Conservation (phyloP, 1,139 yeast genomes). For the Protomyces inouyei region DNA sequence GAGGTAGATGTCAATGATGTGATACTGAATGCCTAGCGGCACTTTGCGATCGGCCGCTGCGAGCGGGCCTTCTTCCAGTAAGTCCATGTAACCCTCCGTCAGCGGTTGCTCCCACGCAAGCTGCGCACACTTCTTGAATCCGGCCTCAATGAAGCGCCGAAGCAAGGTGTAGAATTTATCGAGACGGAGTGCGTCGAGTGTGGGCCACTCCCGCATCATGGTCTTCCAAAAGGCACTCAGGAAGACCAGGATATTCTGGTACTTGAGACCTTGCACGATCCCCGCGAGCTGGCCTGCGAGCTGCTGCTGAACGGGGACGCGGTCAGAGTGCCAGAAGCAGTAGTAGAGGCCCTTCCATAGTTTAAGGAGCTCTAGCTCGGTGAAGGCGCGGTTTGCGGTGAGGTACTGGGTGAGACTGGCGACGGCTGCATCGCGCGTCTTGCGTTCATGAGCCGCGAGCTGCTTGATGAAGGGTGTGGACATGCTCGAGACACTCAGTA, state of each 20-base stretch:
- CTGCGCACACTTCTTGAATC: conserved; percentile 45
- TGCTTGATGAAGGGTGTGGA: conserved; percentile 59
- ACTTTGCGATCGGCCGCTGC: conserved; percentile 43
- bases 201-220: conserved; percentile 75
- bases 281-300: conserved; percentile 70
- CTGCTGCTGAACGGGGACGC: conserved; percentile 84
- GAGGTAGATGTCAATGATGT: conserved; percentile 72
- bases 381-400: conserved; percentile 43
- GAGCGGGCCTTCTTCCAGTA: conserved; percentile 40
- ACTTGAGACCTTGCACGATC: conserved; percentile 46
- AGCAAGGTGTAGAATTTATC: conserved; percentile 80
- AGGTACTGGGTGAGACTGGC: conserved; percentile 61
- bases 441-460: conserved; percentile 75
- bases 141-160: conserved; percentile 68
- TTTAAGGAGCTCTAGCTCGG: conserved; percentile 62
- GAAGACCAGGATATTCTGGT: conserved; percentile 50
- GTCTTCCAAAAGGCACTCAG: conserved; percentile 77
- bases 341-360: conserved; percentile 91
- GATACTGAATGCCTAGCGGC: conserved; percentile 77
- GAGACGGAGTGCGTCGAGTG: conserved; percentile 72
- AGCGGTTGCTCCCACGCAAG: conserved; percentile 55
- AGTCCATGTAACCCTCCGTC: conserved; percentile 47
- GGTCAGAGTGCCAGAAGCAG: conserved; percentile 90
- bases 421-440: conserved; percentile 70
- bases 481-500: conserved; percentile 1